Evolutionary conservation across 2,329 filamentous ascomycete genomes (phyloP), one percentile per base, ranked within the genome.

Genomic region (Lasiodiplodia sp.): DNA sequence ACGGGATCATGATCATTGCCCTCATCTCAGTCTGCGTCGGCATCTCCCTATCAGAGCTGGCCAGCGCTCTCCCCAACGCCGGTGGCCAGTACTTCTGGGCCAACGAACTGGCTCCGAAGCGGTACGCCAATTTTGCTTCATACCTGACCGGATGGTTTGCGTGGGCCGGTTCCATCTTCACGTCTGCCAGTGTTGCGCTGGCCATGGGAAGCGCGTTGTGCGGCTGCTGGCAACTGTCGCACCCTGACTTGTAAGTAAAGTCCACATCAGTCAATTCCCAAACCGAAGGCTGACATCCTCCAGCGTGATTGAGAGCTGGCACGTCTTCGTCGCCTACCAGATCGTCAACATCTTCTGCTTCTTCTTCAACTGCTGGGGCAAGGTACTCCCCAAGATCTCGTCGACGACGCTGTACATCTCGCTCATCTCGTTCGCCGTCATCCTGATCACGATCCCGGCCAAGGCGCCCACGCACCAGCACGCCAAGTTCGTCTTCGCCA

Each of bases 121-220:
- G 76, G 68, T 85, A 79, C 69, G 79, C 82, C 2, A 81, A 81
- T 34, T 79, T 84, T 66, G 78, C 80, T 6, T 82, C 81, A 14
- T 86, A 85, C 67, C 66, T 83, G 60, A 85, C 82, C 1, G 84
- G 83, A 1, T 86, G 82, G 80, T 81, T 86, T 69, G 84, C 84
- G 2, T 87, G 84, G 80, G 83, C 84, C n/a, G 85, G 85, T 18
- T 80, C 81, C 25, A 82, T 87, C 66, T 87, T 87, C 70, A 86
- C 85, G 8, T 83, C 79, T 71, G 85, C 86, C 21, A 85, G 83
- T 75, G 83, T 86, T 21, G 82, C 84, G 3, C 73, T 87, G 57
- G 82, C 82, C 58, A 76, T 86, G 64, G 84, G 81, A 4, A 80
- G 79, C 71, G 85, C 82, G 2, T 71, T 81, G 49, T 81, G 86